phyloP scores from a whole-genome alignment of 2,329 filamentous ascomycete species.

The Aschersonia sp. region DNA sequence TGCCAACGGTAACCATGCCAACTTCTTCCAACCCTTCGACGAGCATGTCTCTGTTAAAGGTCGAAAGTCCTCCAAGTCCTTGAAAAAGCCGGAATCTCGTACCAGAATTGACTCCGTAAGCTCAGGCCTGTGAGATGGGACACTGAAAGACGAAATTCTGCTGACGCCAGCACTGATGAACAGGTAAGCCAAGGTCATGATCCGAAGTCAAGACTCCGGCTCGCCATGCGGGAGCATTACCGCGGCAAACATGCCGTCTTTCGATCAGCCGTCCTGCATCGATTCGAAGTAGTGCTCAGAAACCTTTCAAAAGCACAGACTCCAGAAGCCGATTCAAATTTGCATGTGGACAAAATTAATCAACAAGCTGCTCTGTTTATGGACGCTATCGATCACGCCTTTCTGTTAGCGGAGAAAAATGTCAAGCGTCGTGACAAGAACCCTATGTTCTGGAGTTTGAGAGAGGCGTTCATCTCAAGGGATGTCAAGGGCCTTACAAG shows the following conservation, averaged over 20 bases:
- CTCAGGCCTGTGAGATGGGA: neutral
- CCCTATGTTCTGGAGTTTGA: constrained; percentile 42
- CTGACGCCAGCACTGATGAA: neutral
- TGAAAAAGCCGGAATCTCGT: constrained; percentile 3
- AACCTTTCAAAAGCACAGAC: constrained; percentile 8
- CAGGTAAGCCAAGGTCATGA: constrained; percentile 20
- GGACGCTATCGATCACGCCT: constrained; percentile 27
- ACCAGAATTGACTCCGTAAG: constrained; percentile 14
- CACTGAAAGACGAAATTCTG: neutral
- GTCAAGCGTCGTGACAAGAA: constrained; percentile 27
- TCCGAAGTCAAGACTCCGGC: constrained; percentile 16
- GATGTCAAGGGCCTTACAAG: constrained; percentile 34
- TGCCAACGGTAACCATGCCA: neutral
- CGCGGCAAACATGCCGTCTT: constrained; percentile 17
- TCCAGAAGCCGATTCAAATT: constrained; percentile 7
- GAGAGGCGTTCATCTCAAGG: constrained; percentile 40
- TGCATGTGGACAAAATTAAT: constrained; percentile 25
- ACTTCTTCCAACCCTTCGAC: neutral
- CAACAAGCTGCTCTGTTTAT: constrained; percentile 31
- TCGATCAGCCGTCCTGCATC: constrained; percentile 17
- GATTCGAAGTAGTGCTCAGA: constrained; percentile 21
- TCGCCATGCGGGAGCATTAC: constrained; percentile 10
- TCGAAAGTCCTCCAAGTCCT: constrained; percentile 6
- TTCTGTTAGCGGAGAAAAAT: constrained; percentile 26
- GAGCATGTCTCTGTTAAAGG: constrained; percentile 1